Evolutionary conservation across 192 early-diverging fungal species (phyloP).

Genomic region (Podila epicladia): DNA sequence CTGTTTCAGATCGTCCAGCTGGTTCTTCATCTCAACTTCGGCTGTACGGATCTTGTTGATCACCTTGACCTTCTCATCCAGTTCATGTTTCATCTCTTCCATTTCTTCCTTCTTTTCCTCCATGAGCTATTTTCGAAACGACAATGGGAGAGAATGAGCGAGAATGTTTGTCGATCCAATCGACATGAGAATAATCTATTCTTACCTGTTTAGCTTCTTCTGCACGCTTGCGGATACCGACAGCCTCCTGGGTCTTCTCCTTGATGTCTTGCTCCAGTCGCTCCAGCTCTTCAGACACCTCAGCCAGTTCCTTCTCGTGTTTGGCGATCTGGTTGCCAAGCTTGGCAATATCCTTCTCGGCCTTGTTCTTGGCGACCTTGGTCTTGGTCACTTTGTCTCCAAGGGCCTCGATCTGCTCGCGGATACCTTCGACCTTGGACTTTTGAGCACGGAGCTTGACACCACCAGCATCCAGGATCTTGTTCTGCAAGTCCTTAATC

Average conservation of each 20-base stretch:
- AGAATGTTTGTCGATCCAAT: background rate
- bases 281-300: conserved; percentile 70
- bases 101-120: conserved; percentile 77
- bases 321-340: conserved; percentile 70
- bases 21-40: conserved; percentile 74
- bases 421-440: conserved; percentile 81
- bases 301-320: conserved; percentile 71
- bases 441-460: conserved; percentile 88
- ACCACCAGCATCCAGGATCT: conserved; percentile 93
- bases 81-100: conserved; percentile 69
- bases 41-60: conserved; percentile 73
- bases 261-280: conserved; percentile 69
- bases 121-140: conserved; percentile 51
- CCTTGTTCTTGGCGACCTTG: conserved; percentile 75
- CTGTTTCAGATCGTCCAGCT: conserved; percentile 73
- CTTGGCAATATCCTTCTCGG: conserved; percentile 80
- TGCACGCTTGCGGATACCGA: conserved; percentile 51
- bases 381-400: conserved; percentile 79
- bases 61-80: conserved; percentile 71
- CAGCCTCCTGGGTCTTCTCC: conserved; percentile 59
- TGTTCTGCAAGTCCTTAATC: conserved; percentile 85
- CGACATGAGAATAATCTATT: background rate
- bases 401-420: conserved; percentile 76
- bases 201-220: conserved; percentile 58
- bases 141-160: background rate